These are phyloP conservation scores for Hylodesmum podocarpum DNA, from an alignment of 306 rosid species.

Conservation along the genomic window DNA sequence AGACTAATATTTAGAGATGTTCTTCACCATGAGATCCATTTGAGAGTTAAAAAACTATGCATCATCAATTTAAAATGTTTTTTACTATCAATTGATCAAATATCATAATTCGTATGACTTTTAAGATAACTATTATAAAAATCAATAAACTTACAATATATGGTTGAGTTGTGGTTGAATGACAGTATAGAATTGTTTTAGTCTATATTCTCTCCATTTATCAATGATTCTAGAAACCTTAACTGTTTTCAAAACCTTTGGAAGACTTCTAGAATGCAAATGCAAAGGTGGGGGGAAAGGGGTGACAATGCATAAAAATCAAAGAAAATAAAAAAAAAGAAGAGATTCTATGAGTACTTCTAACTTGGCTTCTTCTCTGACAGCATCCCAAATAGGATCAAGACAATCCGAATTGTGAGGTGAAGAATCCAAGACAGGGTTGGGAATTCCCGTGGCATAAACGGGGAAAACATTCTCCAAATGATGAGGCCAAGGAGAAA, in stretches of 20 bases:
- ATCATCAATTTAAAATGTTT: too few species aligned
- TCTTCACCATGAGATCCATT: not conserved
- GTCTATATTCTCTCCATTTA: too few species aligned
- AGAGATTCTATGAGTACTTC: slow-evolving; percentile 49
- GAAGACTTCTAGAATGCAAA: not conserved
- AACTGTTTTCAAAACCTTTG: too few species aligned
- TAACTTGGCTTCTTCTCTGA: slow-evolving; percentile 61
- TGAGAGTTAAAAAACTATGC: too few species aligned
- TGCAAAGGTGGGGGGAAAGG: not conserved
- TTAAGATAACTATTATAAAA: too few species aligned
- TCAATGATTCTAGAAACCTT: too few species aligned
- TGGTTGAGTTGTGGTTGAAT: too few species aligned
- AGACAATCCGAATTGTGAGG: slow-evolving; percentile 30
- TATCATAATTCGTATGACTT: too few species aligned
- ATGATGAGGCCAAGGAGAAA: not conserved
- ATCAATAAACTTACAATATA: too few species aligned
- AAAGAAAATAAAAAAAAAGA: not conserved
- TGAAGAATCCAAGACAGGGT: not conserved
- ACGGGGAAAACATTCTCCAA: slow-evolving; percentile 71
- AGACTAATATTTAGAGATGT: not conserved
- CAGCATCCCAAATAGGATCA: slow-evolving; percentile 67
- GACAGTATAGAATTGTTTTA: too few species aligned
- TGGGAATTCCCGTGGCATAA: slow-evolving; percentile 58
- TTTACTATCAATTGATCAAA: too few species aligned
- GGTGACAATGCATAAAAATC: not conserved